phyloP scores from a whole-genome alignment of 2,329 filamentous ascomycete genomes.

The Thielaviopsis populi region DNA sequence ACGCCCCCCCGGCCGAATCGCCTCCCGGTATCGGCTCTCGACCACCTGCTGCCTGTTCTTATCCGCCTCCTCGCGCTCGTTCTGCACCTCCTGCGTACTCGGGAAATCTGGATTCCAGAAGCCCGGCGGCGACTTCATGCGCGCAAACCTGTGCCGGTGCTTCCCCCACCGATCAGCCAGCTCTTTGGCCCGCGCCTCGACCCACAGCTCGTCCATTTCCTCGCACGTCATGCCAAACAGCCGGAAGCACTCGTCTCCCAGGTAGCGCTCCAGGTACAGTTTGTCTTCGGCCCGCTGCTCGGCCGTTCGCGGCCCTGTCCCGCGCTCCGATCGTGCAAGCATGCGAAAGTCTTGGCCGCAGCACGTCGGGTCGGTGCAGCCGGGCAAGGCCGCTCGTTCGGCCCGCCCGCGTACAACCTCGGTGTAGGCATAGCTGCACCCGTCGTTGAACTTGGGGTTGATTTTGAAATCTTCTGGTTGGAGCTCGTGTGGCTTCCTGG shows the following conservation, averaged over 20 bases:
- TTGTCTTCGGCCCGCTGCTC: constrained; percentile 30
- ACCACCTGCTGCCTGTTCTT: constrained; percentile 49
- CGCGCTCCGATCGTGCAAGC: constrained; percentile 43
- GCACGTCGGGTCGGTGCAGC: constrained; percentile 61
- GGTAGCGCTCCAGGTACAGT: constrained; percentile 38
- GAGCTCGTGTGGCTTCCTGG: constrained; percentile 33
- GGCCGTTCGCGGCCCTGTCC: constrained; percentile 25
- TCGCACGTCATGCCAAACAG: constrained; percentile 40
- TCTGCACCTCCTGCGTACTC: constrained; percentile 61
- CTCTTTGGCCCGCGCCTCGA: constrained; percentile 60
- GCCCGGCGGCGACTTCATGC: constrained; percentile 61
- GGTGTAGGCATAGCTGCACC: constrained; percentile 55
- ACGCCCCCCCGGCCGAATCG: constrained; percentile 57
- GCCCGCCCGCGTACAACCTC: constrained; percentile 59
- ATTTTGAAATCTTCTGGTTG: constrained; percentile 63
- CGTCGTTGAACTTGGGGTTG: constrained; percentile 58
- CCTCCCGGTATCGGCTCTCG: constrained; percentile 62
- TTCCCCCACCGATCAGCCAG: constrained; percentile 62
- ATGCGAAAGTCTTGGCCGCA: constrained; percentile 57
- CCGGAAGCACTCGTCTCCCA: constrained; percentile 45
- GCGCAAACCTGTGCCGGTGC: constrained; percentile 60
- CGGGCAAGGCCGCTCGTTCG: constrained; percentile 54
- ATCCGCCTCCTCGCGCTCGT: constrained; percentile 50
- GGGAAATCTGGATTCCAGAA: constrained; percentile 91
- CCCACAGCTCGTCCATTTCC: constrained; percentile 51